Percentiles rank a stretch among this genome's conserved stretches.
Evolutionary conservation across 306 rosid species (phyloP).

Genomic region (Prosopis cineraria): DNA sequence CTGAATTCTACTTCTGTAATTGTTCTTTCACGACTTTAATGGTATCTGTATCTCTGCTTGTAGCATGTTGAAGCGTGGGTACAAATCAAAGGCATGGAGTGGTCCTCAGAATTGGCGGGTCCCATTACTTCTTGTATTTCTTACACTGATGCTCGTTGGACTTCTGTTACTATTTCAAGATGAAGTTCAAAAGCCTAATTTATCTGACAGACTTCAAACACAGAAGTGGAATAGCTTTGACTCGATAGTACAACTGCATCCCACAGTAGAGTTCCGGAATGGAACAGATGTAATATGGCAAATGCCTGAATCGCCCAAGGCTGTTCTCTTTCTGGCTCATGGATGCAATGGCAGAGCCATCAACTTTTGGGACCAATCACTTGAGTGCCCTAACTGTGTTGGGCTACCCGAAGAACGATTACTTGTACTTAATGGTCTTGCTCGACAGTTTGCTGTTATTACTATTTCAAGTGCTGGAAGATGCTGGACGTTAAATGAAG

Average conservation of each 20-base stretch:
- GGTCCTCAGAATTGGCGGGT: conserved; percentile 38
- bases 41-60: conserved; percentile 21
- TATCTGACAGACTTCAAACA: conserved; percentile 38
- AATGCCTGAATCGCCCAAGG: conserved; percentile 78
- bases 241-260: conserved; percentile 57
- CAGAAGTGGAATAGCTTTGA: conserved; percentile 67
- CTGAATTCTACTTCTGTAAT: background rate
- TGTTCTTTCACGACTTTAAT: background rate
- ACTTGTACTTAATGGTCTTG: conserved; percentile 67
- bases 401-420: conserved; percentile 92
- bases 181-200: conserved; percentile 30
- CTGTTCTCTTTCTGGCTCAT: conserved; percentile 88
- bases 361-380: conserved; percentile 84
- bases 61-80: conserved; percentile 73
- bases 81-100: conserved; percentile 53
- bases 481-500: conserved; percentile 75
- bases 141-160: conserved; percentile 43
- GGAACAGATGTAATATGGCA: conserved; percentile 85
- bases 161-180: conserved; percentile 32
- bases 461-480: conserved; percentile 69
- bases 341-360: conserved; percentile 76
- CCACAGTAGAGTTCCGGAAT: conserved; percentile 57
- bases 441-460: conserved; percentile 66
- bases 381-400: conserved; percentile 63
- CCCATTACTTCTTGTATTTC: conserved; percentile 41